Evolutionary conservation across 179 eudicot genomes (phyloP).

Genomic region (Patellifolia procumbens): DNA sequence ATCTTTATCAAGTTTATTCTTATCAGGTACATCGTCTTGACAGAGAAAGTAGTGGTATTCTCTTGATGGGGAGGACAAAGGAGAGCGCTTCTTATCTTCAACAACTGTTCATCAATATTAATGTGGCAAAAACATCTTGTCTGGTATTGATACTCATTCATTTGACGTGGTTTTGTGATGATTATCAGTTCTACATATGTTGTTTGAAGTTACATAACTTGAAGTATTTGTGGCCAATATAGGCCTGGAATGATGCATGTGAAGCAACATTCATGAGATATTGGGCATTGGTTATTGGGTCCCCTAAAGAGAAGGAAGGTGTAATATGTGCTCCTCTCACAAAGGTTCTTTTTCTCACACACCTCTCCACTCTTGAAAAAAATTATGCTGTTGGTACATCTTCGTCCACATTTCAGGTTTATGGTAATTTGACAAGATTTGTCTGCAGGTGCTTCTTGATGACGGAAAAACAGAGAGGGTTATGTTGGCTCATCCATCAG

Average conservation of each 20-base stretch:
- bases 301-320: slow-evolving; percentile 86
- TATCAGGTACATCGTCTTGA: slow-evolving; percentile 89
- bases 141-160: slow-evolving; percentile 45
- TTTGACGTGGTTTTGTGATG: slow-evolving; percentile 6
- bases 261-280: slow-evolving; percentile 70
- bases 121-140: slow-evolving; percentile 50
- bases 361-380: too few species aligned
- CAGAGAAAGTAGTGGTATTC: slow-evolving; percentile 87
- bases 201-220: background rate
- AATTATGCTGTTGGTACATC: background rate
- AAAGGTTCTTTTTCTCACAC: slow-evolving; percentile 45
- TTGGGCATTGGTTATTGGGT: slow-evolving; percentile 94
- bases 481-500: slow-evolving; percentile 64
- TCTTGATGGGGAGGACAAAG: slow-evolving; percentile 87
- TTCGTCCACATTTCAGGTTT: background rate
- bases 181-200: slow-evolving; percentile 3
- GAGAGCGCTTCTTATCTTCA: slow-evolving; percentile 55
- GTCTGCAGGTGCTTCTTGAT: slow-evolving; percentile 67
- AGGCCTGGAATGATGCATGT: slow-evolving; percentile 81
- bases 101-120: slow-evolving; percentile 26
- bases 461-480: slow-evolving; percentile 93
- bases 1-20: slow-evolving; percentile 6
- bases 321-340: slow-evolving; percentile 76
- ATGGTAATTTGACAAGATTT: background rate
- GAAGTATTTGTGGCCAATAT: slow-evolving; percentile 14